Base-by-base conservation (phyloP, 179 eudicot species). In the Silene noctiflora region DNA sequence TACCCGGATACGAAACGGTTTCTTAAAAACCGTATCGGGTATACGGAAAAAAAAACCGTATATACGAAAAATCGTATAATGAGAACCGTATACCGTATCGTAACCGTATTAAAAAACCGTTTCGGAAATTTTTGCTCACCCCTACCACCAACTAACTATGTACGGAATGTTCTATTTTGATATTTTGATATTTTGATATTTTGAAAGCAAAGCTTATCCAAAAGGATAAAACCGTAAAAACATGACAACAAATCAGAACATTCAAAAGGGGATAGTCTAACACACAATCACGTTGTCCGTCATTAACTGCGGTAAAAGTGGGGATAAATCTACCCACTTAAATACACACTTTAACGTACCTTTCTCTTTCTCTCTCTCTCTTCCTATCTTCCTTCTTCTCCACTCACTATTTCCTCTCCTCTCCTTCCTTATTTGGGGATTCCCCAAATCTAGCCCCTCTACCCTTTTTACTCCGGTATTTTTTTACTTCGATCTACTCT, bases 211-310 rank as follows among this genome's bases (percentile, higher is more conserved):
- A 51, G n/a, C 58, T 51, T 51, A 51, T 51, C 58, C 58, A 1
- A 51, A 51, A 51, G 58, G 58, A 16, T 51, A 51, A 12, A 51
- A 51, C 19, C 58, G 58, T 51, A 51, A 51, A 51, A 12, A 51
- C 19, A 3, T 0, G 16, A 0, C 0, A 3, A 51, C 58, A 51
- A 51, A 51, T 12, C 3, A 51, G 33, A 63, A 9, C 24, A 24
- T 25, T 24, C 0, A 11, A 25, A 27, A 25, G 17, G 17, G 35
- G 67, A 14, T 35, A 63, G 22, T 60, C 55, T 16, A 72, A 72
- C 84, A 81, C 84, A 31, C 75, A 74, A 78, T 77, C 84, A 81
- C 84, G 79, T 70, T 71, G 33, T 65, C 81, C 84, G 73, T 74
- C 14, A 19, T 78, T 73, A 75, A 48, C 79, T 81, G 84, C 84